Conservation (phyloP, 2,329 filamentous ascomycete genomes). For the Hypoxylon sp. region DNA sequence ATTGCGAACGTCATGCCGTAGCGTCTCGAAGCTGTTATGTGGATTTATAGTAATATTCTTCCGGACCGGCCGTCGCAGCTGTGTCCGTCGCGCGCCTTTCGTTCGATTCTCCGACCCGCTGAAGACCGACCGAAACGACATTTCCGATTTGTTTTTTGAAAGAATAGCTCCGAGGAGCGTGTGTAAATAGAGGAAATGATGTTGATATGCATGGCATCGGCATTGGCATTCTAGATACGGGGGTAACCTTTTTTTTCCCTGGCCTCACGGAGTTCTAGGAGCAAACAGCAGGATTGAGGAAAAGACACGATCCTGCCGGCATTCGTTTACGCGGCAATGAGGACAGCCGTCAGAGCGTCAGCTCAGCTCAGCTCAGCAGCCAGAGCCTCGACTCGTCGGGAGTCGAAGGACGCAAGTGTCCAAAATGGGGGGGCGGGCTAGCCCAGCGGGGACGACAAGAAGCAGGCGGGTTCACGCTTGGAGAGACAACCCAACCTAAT, state of each 20-base stretch:
- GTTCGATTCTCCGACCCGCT: conserved; percentile 44
- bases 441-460: conserved; percentile 44
- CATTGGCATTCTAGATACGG: conserved; percentile 58
- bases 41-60: conserved; percentile 31
- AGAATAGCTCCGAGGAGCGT: conserved; percentile 49
- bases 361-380: conserved; percentile 12
- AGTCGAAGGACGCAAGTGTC: conserved; percentile 40
- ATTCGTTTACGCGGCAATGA: conserved; percentile 54
- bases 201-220: conserved; percentile 60
- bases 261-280: conserved; percentile 57
- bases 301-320: conserved; percentile 50
- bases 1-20: conserved; percentile 57
- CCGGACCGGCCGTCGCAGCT: conserved; percentile 12
- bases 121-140: conserved; percentile 41
- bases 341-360: conserved; percentile 16
- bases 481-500: conserved; percentile 39
- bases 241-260: conserved; percentile 49
- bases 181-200: conserved; percentile 60
- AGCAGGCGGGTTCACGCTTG: conserved; percentile 35
- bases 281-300: conserved; percentile 51
- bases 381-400: conserved; percentile 23
- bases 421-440: conserved; percentile 45
- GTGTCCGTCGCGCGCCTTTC: conserved; percentile 32
- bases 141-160: conserved; percentile 45
- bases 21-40: conserved; percentile 27